Evolutionary conservation across 2,329 filamentous ascomycete genomes (phyloP), one percentile per base, ranked within the genome.

Genomic region (Alternaria dauci): DNA sequence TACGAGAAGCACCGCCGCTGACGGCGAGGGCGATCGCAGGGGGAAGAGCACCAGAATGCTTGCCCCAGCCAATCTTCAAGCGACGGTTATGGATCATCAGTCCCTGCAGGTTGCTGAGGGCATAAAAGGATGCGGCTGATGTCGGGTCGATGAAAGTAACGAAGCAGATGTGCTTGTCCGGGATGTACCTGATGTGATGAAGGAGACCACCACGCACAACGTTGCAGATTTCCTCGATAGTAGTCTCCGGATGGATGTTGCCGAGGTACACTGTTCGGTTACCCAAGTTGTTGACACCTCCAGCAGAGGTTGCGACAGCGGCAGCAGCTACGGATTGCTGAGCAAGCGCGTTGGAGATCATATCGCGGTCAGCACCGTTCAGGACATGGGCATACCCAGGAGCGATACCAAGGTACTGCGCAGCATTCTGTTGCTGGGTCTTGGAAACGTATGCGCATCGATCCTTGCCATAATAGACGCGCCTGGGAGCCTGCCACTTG

Each of bases 81-180:
- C 95, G 90, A 66, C 95, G 89, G 82, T 99, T 99, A 83, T 99
- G 95, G 72, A 99, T 99, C 95, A 99, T 99, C 67, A 99, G 83
- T 25, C 95, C 95, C 78, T 99, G 95, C 28, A 99, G 85, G 81
- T 98, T 98, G 86, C 94, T 97, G 61, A 99, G 84, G 42, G 95
- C 95, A 73, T 97, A 99, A 84, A 99, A 99, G 1, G 94, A 97
- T 41, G 95, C 95, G 25, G 95, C 95, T 4, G 95, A 96, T 25
- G 95, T 99, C 8, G 95, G 95, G 76, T 99, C 95, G 79, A 99
- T 98, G 81, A 99, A 99, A 1, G 95, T 99, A 58, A 99, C 95
- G 76, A 99, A 99, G 85, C 95, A 99, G 71, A 99, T 99, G 82
- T 99, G 95, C 87, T 99, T 99, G 83, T 99, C 95, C 7, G 95